Conservation (phyloP, 495 filamentous ascomycete species). For the Pseudevernia furfuracea region DNA sequence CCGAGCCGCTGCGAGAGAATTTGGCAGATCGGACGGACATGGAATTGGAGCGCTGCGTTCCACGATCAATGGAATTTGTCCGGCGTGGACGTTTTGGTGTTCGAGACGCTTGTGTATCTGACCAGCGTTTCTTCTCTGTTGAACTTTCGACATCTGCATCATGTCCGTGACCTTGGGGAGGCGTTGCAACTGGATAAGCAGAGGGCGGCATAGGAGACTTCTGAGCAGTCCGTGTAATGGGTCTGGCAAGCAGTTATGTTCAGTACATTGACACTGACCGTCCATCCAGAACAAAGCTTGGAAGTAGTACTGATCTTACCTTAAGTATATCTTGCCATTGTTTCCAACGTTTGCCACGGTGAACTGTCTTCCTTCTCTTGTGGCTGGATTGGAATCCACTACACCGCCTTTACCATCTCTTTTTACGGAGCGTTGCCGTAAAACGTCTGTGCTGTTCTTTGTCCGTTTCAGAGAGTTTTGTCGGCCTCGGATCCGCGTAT, state of each 20-base stretch:
- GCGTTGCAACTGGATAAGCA: slow-evolving; percentile 48
- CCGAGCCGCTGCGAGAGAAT: slow-evolving; percentile 15
- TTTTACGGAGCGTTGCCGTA: slow-evolving; percentile 39
- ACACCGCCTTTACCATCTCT: slow-evolving; percentile 32
- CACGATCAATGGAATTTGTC: slow-evolving; percentile 28
- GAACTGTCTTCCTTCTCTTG: slow-evolving; percentile 65
- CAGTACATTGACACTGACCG: slow-evolving; percentile 8
- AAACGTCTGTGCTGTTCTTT: slow-evolving; percentile 43
- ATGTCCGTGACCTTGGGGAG: slow-evolving; percentile 43
- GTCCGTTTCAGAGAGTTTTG: slow-evolving; percentile 34
- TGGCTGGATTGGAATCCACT: slow-evolving; percentile 31
- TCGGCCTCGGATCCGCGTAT: slow-evolving; percentile 15
- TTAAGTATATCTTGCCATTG: slow-evolving; percentile 87
- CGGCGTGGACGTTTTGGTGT: slow-evolving; percentile 28
- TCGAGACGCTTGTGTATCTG: slow-evolving; percentile 30
- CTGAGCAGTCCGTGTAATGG: slow-evolving; percentile 50
- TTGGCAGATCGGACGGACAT: slow-evolving; percentile 12
- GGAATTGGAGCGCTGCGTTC: slow-evolving; percentile 29
- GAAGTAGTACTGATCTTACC: slow-evolving; percentile 49
- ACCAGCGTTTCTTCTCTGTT: slow-evolving; percentile 28
- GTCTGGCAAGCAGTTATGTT: slow-evolving; percentile 37
- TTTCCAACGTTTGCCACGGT: slow-evolving; percentile 90
- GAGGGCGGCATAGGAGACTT: slow-evolving; percentile 49
- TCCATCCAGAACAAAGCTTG: background rate
- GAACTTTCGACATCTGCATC: slow-evolving; percentile 29